Evolutionary conservation across 2,329 filamentous ascomycete genomes (phyloP), one percentile per base, ranked within the genome.

Genomic region (Cercospora canescens): DNA sequence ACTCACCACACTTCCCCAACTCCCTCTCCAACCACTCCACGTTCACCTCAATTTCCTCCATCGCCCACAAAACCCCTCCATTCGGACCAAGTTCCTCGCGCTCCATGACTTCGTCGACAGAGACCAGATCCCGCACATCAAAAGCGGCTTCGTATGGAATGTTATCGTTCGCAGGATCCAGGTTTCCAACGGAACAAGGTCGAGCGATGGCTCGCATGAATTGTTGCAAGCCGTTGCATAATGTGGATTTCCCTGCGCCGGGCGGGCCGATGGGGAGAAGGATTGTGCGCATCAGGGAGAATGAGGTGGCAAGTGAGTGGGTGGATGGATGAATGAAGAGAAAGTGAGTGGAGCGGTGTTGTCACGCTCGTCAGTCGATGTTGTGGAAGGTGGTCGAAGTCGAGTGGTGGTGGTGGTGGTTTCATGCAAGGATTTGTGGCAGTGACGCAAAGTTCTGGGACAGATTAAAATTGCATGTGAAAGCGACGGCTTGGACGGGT

Each of bases 161-260:
- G 67, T 90, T 89, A 76, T 98, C 94, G 83, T 99, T 99, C 62
- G 95, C 95, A 28, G 95, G 95, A 80, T 99, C 95, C 71, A 99
- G 89, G 78, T 99, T 99, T 66, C 97, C 92, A 39, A 98, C 89
- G 16, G 93, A 96, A 83, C 93, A 97, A 79, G 96, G 94, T 64
- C 95, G 91, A 67, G 94, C 93, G 77, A 99, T 97, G 69, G 95
- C 94, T 71, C 90, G 90, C 85, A 98, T 91, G 82, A 99, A 99
- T 81, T 99, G 95, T 76, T 97, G 92, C 91, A 99, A 97, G 77
- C 95, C 95, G 88, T 98, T 93, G 84, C 94, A 98, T 79, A 97
- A 97, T 7, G 95, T 99, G 70, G 93, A 97, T 82, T 99, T 99
- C 67, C 95, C 95, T 32, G 93, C 89, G 74, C 95, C 95, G 6